Evolutionary conservation across 371 early-diverging fungal genomes (phyloP).

Genomic region (Zancudomyces culisetae): DNA sequence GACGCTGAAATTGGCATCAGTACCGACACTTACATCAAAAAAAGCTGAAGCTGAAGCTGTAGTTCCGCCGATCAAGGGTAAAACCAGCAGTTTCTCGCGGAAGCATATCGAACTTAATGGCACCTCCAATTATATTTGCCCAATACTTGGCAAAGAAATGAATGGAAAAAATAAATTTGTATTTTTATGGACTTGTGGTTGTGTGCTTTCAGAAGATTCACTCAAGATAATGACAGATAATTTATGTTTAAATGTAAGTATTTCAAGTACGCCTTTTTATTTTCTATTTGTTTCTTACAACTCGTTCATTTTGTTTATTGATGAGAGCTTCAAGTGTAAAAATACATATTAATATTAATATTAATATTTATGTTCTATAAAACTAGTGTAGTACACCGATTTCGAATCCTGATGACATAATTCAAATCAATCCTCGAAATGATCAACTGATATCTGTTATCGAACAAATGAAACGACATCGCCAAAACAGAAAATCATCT

Average conservation of each 20-base stretch:
- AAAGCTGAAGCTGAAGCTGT: too few species aligned
- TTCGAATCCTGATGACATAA: too few species aligned
- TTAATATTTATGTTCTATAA: too few species aligned
- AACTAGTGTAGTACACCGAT: too few species aligned
- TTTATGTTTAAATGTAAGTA: conserved; percentile 2
- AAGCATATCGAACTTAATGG: conserved; percentile 19
- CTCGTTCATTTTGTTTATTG: background rate
- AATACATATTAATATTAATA: too few species aligned
- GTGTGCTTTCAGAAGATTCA: conserved; percentile 70
- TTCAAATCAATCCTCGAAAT: background rate
- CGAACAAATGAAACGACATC: background rate
- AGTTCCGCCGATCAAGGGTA: too few species aligned
- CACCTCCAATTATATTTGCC: conserved; percentile 56
- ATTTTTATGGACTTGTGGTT: conserved; percentile 63
- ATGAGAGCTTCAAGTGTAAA: background rate
- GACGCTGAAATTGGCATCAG: background rate
- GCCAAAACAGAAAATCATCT: background rate
- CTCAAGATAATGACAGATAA: conserved; percentile 37
- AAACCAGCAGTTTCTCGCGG: too few species aligned
- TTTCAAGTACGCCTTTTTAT: too few species aligned
- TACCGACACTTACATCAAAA: background rate
- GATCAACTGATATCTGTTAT: background rate
- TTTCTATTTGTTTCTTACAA: background rate
- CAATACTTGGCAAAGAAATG: conserved; percentile 84
- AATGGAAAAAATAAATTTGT: conserved; percentile 72